Conservation (phyloP, 1,139 yeast species). For the Blastobotrys elegans region DNA sequence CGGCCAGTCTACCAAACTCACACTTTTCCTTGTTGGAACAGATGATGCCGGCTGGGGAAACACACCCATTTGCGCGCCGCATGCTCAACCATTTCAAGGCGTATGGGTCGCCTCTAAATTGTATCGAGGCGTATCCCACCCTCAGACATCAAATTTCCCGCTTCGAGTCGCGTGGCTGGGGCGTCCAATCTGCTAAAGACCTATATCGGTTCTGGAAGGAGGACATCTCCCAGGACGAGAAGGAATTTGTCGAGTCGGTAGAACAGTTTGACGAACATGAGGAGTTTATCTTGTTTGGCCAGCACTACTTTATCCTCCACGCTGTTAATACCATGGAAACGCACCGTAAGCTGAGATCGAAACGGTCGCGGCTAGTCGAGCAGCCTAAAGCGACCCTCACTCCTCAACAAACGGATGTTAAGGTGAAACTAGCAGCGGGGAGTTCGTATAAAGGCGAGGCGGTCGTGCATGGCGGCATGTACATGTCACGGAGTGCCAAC, state of each 20-base stretch:
- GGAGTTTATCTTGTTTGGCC: conserved; percentile 71
- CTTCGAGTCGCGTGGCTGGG: conserved; percentile 46
- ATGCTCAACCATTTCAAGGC: conserved; percentile 71
- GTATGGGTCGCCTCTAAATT: conserved; percentile 63
- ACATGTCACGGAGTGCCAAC: conserved; percentile 40
- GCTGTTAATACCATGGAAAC: conserved; percentile 33
- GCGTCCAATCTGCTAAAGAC: conserved; percentile 48
- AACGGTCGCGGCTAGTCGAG: neutral
- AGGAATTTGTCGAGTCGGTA: conserved; percentile 42
- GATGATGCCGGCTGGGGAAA: conserved; percentile 55
- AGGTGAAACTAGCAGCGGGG: conserved; percentile 45
- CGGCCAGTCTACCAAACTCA: conserved; percentile 46
- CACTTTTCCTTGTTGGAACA: conserved; percentile 72
- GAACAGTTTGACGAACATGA: conserved; percentile 85
- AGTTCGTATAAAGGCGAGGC: conserved; percentile 32
- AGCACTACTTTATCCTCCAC: conserved; percentile 67
- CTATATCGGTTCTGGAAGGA: conserved; percentile 55
- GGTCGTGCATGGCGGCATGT: conserved; percentile 52
- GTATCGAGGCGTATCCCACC: conserved; percentile 57
- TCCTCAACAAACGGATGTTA: neutral
- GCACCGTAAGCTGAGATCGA: neutral
- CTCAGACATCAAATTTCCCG: conserved; percentile 47
- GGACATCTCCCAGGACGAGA: conserved; percentile 40
- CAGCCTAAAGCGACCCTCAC: neutral
- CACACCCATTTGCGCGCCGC: conserved; percentile 66